A percentile compares a stretch with the other conserved stretches of the same genome.
Conservation (phyloP, 345 rosid genomes). For the Pistacia integerrima region DNA sequence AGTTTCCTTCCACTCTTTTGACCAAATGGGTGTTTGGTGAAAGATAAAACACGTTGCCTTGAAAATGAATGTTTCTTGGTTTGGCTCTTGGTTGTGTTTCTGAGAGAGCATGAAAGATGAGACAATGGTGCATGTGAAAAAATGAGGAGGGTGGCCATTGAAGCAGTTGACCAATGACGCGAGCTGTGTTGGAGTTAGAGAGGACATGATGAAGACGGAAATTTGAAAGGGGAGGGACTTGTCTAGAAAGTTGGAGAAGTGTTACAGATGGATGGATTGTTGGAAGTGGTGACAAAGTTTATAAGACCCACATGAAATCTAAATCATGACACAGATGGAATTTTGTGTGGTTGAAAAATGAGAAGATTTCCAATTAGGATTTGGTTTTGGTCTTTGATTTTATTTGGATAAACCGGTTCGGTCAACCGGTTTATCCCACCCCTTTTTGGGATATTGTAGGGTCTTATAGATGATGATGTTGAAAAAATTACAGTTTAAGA, state of each 20-base stretch:
- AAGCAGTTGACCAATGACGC: not conserved
- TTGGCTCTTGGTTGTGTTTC: not conserved
- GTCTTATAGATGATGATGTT: too few relatives aligned
- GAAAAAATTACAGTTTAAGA: too few relatives aligned
- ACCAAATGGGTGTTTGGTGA: conserved; percentile 7
- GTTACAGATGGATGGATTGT: conserved; percentile 29
- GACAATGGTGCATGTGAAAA: conserved; percentile 7
- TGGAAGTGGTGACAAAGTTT: conserved; percentile 17
- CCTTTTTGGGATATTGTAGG: too few relatives aligned
- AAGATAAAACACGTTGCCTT: not conserved
- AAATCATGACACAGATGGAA: not conserved
- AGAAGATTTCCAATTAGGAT: too few relatives aligned
- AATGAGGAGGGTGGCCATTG: conserved; percentile 37
- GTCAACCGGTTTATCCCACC: too few relatives aligned
- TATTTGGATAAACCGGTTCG: too few relatives aligned
- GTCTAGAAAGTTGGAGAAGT: conserved; percentile 57
- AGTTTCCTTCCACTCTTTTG: conserved; percentile 15
- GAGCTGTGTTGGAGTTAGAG: not conserved
- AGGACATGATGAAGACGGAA: not conserved
- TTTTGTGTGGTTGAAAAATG: conserved; percentile 11
- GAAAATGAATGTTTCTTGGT: not conserved
- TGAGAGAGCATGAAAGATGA: conserved; percentile 15
- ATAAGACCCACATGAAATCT: conserved; percentile 14
- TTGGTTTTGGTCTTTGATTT: too few relatives aligned
- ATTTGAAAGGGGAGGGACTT: conserved; percentile 12